phyloP scores from a whole-genome alignment of 768 basidiomycete genomes.

The Phaeotremella skinneri region DNA sequence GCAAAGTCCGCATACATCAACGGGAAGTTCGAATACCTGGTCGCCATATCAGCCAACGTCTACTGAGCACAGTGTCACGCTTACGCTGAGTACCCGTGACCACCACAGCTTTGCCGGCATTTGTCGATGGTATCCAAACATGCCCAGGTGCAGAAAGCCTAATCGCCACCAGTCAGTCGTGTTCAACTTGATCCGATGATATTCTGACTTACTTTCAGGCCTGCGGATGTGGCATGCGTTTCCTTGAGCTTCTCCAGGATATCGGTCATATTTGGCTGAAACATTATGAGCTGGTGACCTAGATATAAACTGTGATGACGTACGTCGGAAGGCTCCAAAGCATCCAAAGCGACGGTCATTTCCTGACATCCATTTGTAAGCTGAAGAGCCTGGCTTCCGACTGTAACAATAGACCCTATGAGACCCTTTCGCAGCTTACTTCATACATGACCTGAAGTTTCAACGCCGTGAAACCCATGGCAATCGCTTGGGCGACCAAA shows the following conservation, averaged over 20 bases:
- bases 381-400: too few relatives aligned
- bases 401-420: too few relatives aligned
- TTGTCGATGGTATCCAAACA: conserved; percentile 55
- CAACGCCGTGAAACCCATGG: conserved; percentile 51
- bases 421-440: conserved; percentile 11
- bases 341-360: conserved; percentile 49
- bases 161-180: neutral
- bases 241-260: conserved; percentile 55
- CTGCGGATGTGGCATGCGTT: conserved; percentile 55
- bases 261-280: conserved; percentile 48
- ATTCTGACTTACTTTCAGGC: conserved; percentile 44
- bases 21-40: conserved; percentile 49
- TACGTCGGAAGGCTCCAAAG: conserved; percentile 50
- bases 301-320: conserved; percentile 10
- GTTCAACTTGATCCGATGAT: neutral
- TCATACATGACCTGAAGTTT: conserved; percentile 49
- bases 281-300: neutral
- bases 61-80: conserved; percentile 6
- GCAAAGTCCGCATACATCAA: conserved; percentile 54
- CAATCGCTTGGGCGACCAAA: conserved; percentile 52
- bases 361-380: conserved; percentile 15
- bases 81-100: conserved; percentile 54
- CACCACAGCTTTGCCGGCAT: conserved; percentile 54
- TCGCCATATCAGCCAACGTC: conserved; percentile 4
- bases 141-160: conserved; percentile 55